Evolutionary conservation across 371 early-diverging fungal species (phyloP), one percentile per base, ranked within the genome.

Genomic region (Mortierella sp.): DNA sequence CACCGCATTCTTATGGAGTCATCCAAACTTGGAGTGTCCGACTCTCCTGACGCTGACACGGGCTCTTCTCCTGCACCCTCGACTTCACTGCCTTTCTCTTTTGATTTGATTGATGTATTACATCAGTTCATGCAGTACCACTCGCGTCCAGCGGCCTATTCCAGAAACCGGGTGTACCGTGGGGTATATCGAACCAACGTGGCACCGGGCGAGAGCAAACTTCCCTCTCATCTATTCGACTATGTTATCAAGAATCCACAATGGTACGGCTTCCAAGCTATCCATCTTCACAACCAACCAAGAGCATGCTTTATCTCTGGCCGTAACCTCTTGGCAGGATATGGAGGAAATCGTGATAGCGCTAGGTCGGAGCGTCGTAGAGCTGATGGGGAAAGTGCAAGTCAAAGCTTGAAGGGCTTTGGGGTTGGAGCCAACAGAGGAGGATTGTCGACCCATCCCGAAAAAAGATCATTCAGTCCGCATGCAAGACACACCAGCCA

Each of bases 221-320:
- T 87, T 30, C 70, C 72, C 3, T 53, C 82, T 18, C 64, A 85
- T 19, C 58, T 94, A 30, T 83, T 91, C 52, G 71, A 86, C 9
- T 90, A 90, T 64, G 85, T 93, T 34, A 68, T 93, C 47, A 86
- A 86, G 39, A 85, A 87, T 58, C 92, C 93, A 1, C 70, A 79
- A 13, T 81, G 86, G 31, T 87, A 93, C 57, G 90, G 90, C 0
- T 87, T 91, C 59, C 64, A 69, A 24, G 21, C 65, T 7, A 78
- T 78, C 24, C 63, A 60, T 13, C 64, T 65, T 27, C 70, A 78
- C n/a, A 67, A 63, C 30, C 64, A 68, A 51, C 80, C 80, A 24
- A 62, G 71, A 10, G 72, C 78, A 9, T 82, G 82, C 54, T 82
- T 78, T 57, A 61, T 79, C 26, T 70, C 70, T 42, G 64, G 76